Evolutionary conservation across 305 asterid species (phyloP).

Genomic region (Coffea humblotiana): DNA sequence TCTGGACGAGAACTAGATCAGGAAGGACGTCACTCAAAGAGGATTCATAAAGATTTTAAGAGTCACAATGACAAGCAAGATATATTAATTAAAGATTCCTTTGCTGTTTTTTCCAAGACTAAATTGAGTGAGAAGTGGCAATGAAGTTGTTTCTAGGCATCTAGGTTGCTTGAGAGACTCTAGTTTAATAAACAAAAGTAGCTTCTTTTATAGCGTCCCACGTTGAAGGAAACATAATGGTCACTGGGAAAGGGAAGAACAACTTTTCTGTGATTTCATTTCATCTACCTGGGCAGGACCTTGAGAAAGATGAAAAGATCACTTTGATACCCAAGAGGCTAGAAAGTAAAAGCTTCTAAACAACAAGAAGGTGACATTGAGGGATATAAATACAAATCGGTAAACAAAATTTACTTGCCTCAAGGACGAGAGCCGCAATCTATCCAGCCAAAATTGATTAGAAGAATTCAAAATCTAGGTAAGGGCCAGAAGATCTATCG

Average conservation of each 20-base stretch:
- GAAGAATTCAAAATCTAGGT: conserved; percentile 86
- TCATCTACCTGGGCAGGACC: not conserved
- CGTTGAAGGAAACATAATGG: not conserved
- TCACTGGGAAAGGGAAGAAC: not conserved
- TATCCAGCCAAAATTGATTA: conserved; percentile 31
- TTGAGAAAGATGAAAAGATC: not conserved
- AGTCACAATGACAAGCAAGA: not conserved
- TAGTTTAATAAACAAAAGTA: not conserved
- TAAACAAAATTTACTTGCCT: conserved; percentile 18
- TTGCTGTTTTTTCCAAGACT: not conserved
- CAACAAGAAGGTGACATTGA: conserved; percentile 23
- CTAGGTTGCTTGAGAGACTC: not conserved
- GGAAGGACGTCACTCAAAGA: conserved; percentile 27
- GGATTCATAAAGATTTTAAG: not conserved
- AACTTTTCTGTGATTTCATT: not conserved
- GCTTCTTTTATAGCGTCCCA: not conserved
- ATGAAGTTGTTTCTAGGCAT: conserved; percentile 13
- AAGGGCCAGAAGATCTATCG: conserved; percentile 73
- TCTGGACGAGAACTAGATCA: conserved; percentile 21
- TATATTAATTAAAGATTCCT: not conserved
- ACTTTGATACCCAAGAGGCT: not conserved
- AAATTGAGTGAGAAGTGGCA: not conserved
- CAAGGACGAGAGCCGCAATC: conserved; percentile 23
- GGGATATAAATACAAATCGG: conserved; percentile 30
- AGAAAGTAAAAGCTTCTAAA: conserved; percentile 5